Percentiles rank a stretch among this genome's conserved stretches.
Conservation (phyloP, 1,284 basidiomycete genomes). For the Ganoderma sp. region DNA sequence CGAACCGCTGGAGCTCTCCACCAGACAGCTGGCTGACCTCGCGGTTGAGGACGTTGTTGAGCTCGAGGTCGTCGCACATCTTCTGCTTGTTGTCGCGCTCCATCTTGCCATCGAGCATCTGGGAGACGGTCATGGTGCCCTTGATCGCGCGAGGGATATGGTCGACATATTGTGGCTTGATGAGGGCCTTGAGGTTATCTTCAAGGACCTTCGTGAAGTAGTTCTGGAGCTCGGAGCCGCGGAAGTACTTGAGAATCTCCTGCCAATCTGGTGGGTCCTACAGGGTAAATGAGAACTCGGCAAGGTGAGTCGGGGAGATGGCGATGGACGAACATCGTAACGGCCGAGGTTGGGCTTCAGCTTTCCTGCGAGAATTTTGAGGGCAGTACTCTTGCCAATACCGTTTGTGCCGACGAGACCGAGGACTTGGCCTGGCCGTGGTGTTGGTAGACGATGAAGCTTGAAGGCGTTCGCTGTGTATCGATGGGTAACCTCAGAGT, state of each 20-base stretch:
- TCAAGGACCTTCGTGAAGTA: conserved; percentile 99
- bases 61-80: conserved; percentile 85
- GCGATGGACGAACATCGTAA: conserved; percentile 71
- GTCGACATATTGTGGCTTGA: conserved; percentile 99
- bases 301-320: conserved; percentile 8
- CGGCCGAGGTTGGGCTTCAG: conserved; percentile 92
- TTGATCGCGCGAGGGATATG: conserved; percentile 97
- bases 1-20: conserved; percentile 96
- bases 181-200: conserved; percentile 96
- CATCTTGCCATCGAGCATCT: conserved; percentile 90
- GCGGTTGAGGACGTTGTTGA: conserved; percentile 84
- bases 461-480: conserved; percentile 99
- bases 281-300: conserved; percentile 20
- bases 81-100: conserved; percentile 85
- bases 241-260: conserved; percentile 96
- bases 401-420: conserved; percentile 97
- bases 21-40: conserved; percentile 88
- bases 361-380: conserved; percentile 95
- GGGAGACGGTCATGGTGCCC: conserved; percentile 80
- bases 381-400: conserved; percentile 96
- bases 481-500: conserved; percentile 93
- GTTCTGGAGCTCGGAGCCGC: conserved; percentile 96
- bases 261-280: conserved; percentile 97
- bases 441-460: conserved; percentile 94
- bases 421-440: conserved; percentile 93